These are phyloP conservation scores for Cyclocybe aegerita DNA, from an alignment of 768 basidiomycete genomes.

Conservation along the genomic window DNA sequence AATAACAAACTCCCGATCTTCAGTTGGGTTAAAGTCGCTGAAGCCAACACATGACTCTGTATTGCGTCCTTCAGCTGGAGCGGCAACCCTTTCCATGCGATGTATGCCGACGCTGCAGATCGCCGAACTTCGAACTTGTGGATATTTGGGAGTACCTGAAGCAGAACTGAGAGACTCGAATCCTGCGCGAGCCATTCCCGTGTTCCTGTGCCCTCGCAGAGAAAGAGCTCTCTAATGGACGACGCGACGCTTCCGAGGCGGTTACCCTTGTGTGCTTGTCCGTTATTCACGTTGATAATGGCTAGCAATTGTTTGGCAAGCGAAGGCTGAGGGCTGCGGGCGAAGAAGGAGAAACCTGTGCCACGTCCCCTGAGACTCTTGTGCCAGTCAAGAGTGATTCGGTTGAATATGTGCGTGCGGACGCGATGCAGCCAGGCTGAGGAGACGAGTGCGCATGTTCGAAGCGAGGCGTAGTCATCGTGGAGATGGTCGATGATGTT, in stretches of 20 bases:
- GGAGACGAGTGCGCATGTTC: constrained; percentile 25
- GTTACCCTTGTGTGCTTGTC: constrained; percentile 73
- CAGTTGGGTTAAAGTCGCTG: constrained; percentile 19
- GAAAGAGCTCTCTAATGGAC: constrained; percentile 21
- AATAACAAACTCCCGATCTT: constrained; percentile 20
- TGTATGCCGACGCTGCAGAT: constrained; percentile 16
- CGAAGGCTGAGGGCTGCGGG: constrained; percentile 3
- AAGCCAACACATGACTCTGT: constrained; percentile 13
- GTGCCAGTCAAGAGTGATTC: constrained; percentile 19
- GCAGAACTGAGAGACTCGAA: constrained; percentile 14
- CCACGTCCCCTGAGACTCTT: constrained; percentile 1
- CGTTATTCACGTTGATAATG: constrained; percentile 28
- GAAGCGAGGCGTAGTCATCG: constrained; percentile 17
- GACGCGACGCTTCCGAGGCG: constrained; percentile 73
- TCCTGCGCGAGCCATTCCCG: constrained; percentile 22
- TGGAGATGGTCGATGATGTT: constrained; percentile 24
- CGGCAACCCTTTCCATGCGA: constrained; percentile 19
- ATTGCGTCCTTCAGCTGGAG: constrained; percentile 13
- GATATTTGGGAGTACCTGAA: constrained; percentile 18
- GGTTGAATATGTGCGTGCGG: constrained; percentile 24
- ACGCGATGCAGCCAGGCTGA: constrained; percentile 24
- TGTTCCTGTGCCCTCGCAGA: constrained; percentile 22
- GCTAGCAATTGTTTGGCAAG: constrained; percentile 11
- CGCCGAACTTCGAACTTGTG: constrained; percentile 21
- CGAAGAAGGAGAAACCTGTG: constrained; percentile 8